Evolutionary conservation across 768 basidiomycete genomes (phyloP), one percentile per base, ranked within the genome.

Genomic region (Boletus rubescentipes): DNA sequence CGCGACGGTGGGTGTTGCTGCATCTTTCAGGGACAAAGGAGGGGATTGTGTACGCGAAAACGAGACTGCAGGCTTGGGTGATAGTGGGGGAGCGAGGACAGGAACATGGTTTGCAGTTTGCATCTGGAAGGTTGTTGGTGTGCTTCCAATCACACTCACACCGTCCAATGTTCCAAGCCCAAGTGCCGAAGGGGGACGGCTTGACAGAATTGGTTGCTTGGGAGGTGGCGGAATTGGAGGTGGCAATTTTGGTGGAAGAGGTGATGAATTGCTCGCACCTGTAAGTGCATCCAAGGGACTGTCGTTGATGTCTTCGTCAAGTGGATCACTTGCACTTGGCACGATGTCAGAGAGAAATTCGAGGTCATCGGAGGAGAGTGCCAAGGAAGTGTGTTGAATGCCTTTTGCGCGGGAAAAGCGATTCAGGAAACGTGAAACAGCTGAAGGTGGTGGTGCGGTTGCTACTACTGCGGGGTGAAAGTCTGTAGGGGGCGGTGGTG

Each of bases 401-500:
- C 65, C 57, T 43, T 72, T 76, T 26, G 71, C 70, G 20, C 83
- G 80, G 9, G 84, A 85, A 68, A 95, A 89, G 44, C 90, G 82
- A 46, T 80, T 83, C 44, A 93, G 76, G 67, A 95, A 94, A 5
- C 93, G 83, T 11, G 91, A 91, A 31, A 94, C 89, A 9, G 83
- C 89, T 0, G 93, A 91, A 29, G 82, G 75, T 14, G 78, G 66
- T 5, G 75, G 63, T 40, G 46, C 12, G 8, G 56, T 38, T 40
- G 50, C 37, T 18, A 40, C 34, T 34, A 44, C 37, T 18, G 54
- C 15, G 14, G 49, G 12, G 4, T 54, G 57, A 43, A 51, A 23
- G 29, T 56, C 49, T 20, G 55, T 10, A 9, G 57, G 35, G 43
- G 57, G 44, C 40, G 30, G 51, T 11, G 39, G 50, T 32, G 61